Evolutionary conservation across 768 basidiomycete genomes (phyloP), one percentile per base, ranked within the genome.

Genomic region (Rossbeevera mucosa): DNA sequence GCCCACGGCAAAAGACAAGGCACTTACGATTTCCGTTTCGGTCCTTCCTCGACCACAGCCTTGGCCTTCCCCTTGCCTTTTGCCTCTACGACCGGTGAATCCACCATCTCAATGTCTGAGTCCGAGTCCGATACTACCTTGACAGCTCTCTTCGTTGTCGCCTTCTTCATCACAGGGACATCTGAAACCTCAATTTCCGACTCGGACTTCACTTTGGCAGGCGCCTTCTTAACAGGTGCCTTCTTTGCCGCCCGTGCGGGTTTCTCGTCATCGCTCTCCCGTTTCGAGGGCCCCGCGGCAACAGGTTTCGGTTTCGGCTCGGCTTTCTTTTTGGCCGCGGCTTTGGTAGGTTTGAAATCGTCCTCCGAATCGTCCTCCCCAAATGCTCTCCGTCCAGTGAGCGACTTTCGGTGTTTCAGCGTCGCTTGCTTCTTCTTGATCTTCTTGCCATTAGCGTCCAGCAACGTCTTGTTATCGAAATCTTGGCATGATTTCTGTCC

Each of bases 11-110:
- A 42, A 52, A 28, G 18, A 24, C 41, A 2, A 24, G 7, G 42
- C 6, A 66, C 74, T 28, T 47, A 85, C 88, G 80, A 86, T 69
- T 90, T 91, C 40, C 87, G 81, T 69, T 91, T 91, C 41, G 71
- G 64, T 14, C 62, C 59, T 16, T 58, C 61, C 45, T 59, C 63
- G 1, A 65, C 61, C 45, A 58, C 63, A 2, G 67, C 64, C 60
- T 73, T 74, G 2, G 69, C 74, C 57, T 80, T 82, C 31, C 65
- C 74, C 52, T 80, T 80, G 29, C 67, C 72, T 51, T 75, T 80
- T 45, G 41, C 55, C 53, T 51, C 55, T 44, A 43, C 44, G 7
- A 65, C 58, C 0, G 65, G 54, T 16, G 62, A 61, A 41, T 57
- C 60, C 7, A 61, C 47, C 58, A 70, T 62, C 51, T 67, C 64